Base-by-base conservation (phyloP, 1,284 basidiomycete species). In the Meripilus lineatus region DNA sequence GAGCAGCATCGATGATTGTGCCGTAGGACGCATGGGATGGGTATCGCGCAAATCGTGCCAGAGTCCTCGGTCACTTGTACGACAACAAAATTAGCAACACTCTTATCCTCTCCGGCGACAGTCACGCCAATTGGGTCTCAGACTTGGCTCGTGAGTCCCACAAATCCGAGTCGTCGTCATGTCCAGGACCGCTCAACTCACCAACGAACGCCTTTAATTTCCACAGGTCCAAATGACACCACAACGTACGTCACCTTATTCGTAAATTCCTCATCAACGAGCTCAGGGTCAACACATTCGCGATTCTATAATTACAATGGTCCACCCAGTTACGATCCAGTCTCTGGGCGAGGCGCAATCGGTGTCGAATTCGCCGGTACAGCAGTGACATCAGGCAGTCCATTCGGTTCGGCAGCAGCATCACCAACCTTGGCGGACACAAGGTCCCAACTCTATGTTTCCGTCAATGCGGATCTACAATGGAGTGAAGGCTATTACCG, bases 301-400 rank as follows among this genome's bases (percentile, higher is more conserved):
- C n/a, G n/a, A n/a, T n/a, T n/a, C n/a, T n/a, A n/a, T n/a, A n/a
- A n/a, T n/a, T n/a, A n/a, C n/a, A n/a, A n/a, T n/a, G n/a, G n/a
- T n/a, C 47, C 42, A 46, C 21, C 28, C 51, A 70, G 72, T 11
- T 82, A 83, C 61, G 62, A 83, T 55, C 65, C 77, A 5, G 50
- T 55, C 5, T 76, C 75, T 0, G 80, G 81, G 3, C 47, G 65
- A 10, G 79, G 79, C 10, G 71, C 76, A 0, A 67, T 80, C 38
- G 81, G 72, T 7, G 81, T 84, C 32, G 79, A 84, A 58, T 84
- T 84, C 53, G 80, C 79, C 2, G 81, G 80, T 2, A 81, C 81
- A 0, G 79, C 79, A 1, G 80, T 84, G 11, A 75, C 77, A 0
- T 79, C 77, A 1, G 57, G 62, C 2, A 75, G 76, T 7, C 54